Conservation (phyloP, 2,329 filamentous ascomycete species). For the Neopestalotiopsis rosae region DNA sequence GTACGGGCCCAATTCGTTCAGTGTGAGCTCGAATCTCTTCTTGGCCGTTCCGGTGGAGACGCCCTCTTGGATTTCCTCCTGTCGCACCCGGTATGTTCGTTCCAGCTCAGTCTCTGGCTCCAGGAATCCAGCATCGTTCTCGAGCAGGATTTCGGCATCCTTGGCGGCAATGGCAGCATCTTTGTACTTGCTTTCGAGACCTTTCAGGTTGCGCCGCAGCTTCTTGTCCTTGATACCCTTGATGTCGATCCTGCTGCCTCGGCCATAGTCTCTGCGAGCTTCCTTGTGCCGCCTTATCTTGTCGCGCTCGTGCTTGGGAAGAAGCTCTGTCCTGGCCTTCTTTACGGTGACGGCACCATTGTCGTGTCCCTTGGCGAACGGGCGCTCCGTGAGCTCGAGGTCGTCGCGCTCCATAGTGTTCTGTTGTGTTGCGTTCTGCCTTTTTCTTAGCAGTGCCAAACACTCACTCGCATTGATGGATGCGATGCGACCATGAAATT, state of each 20-base stretch:
- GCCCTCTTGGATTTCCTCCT: constrained; percentile 79
- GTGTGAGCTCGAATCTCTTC: constrained; percentile 88
- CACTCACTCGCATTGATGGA: neutral
- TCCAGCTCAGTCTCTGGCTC: constrained; percentile 90
- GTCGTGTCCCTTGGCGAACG: constrained; percentile 44
- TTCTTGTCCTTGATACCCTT: constrained; percentile 88
- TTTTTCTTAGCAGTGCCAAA: neutral
- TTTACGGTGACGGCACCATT: constrained; percentile 61
- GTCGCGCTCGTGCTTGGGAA: constrained; percentile 56
- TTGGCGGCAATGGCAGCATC: constrained; percentile 84
- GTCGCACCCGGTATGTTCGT: constrained; percentile 88
- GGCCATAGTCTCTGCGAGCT: constrained; percentile 81
- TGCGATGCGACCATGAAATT: constrained; percentile 6
- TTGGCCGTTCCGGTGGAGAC: constrained; percentile 85
- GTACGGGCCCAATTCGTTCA: constrained; percentile 86
- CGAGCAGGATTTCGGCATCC: constrained; percentile 89
- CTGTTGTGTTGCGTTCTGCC: neutral
- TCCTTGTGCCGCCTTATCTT: constrained; percentile 59
- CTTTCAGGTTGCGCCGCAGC: constrained; percentile 77
- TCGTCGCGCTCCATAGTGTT: constrained; percentile 34
- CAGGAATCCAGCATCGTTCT: constrained; percentile 84
- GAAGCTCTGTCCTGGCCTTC: constrained; percentile 55
- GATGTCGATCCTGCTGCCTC: constrained; percentile 76
- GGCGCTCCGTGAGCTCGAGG: constrained; percentile 36
- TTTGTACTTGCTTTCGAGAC: constrained; percentile 82